Evolutionary conservation across 192 early-diverging fungal species (phyloP), one percentile per base, ranked within the genome.

Genomic region (Mortierella alpina): DNA sequence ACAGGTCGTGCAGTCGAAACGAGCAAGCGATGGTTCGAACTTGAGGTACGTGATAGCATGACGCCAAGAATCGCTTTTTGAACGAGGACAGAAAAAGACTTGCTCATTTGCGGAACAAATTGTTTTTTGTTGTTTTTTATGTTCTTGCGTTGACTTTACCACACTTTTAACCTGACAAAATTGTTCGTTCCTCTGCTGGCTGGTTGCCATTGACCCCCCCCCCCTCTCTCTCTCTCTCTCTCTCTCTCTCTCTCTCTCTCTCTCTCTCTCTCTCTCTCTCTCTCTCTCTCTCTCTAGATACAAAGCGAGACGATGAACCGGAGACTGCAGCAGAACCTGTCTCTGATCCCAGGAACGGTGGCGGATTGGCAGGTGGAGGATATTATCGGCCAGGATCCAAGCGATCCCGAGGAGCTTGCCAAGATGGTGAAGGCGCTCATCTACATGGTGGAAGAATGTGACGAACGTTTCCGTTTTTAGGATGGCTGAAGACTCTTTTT

Each of bases 21-120:
- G 13, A 69, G 76, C 59, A 71, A 67, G 18, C 55, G 45, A 42
- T 79, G 76, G 76, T 79, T 62, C 23, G 76, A 79, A 31, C 54
- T 79, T 51, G 76, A 79, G 76, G 76, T 78, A 71, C 58, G 66
- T 52, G 23, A 10, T 49, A 7, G 11, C 48, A 22, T 31, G 31
- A 31, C 31, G 31, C 31, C 31, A 31, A 31, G 31, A 31, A 31
- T 31, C 31, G 31, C 31, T 31, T 31, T 31, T 31, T 31, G 31
- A 31, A 31, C 31, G 31, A 31, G 31, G 31, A 31, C 31, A 31
- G 31, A 31, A 31, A 31, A 31, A 2, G 9, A 57, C 55, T 2
- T 1, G n/a, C n/a, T 12, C 6, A 22, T 4, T 6, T 61, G 0
- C 12, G 39, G 7, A 1, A 15, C 31, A 31, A 22, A 14, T n/a